Base-by-base conservation (phyloP, 2,329 filamentous ascomycete genomes). In the Ascochyta clinopodiicola region DNA sequence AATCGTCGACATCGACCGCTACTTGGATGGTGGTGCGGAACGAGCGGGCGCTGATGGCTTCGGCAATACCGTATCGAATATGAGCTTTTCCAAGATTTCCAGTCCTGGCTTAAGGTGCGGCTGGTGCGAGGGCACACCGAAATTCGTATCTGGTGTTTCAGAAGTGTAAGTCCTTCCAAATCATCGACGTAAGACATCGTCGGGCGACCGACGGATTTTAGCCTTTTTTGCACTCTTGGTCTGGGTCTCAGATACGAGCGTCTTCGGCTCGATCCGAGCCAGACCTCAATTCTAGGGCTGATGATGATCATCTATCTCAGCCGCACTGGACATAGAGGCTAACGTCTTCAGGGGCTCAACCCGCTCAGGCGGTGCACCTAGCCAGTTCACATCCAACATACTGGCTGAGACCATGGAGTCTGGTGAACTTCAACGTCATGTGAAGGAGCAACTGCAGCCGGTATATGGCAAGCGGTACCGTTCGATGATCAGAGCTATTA, bases 21-120 rank as follows among this genome's bases (percentile, higher is more conserved):
- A 83, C 19, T 78, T 93, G 8, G 86, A 88, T 21, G 85, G 84
- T 1, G 82, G 83, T 15, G 34, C 84, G 74, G 60, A 79, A 56
- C 64, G 78, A 58, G 51, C 68, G 2, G 75, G 76, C 32, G 75
- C 78, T 3, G 81, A 86, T 73, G 80, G 80, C 38, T 96, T 94
- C 71, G 92, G 94, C 10, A 88, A 98, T 73, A 84, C 86, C 9
- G 80, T 93, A 32, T 93, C 89, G 67, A 98, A 98, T 72, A 92
- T 90, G 21, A 92, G 88, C 6, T 98, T 98, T 75, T 91, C 87
- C 72, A 99, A 99, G 75, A 86, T 98, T 34, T 83, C 87, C 25
- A 92, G 86, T 0, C 92, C 94, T 0, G 95, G 94, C 0, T 77
- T 90, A 45, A 83, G 94, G 12, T 93, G 90, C 0, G 94, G 94